Base-by-base conservation (phyloP, 345 rosid species). In the Rhodamnia rubescens region DNA sequence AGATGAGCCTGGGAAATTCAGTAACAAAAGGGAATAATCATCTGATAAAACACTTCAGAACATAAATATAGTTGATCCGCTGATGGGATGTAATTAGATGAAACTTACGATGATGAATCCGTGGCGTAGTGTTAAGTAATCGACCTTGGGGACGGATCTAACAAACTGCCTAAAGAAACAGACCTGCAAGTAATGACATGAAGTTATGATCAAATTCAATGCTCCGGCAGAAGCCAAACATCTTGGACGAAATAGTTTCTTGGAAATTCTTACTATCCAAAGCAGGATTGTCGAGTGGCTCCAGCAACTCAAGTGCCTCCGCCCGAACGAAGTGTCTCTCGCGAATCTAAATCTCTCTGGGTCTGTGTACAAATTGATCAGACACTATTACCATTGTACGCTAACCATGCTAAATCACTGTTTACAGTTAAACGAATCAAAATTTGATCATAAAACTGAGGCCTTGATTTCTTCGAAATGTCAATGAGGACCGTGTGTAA, bases 111-210 rank as follows among this genome's bases (percentile, higher is more conserved):
- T 87, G 85, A 92, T 87, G 83, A 91, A 90, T n/a, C 92, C 89
- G 32, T 92, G 92, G 40, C 90, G 86, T 74, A 92, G 82, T 8
- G 92, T 92, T 53, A 90, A 74, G 84, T 89, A 88, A 84, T 92
- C 91, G 55, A 92, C 92, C 87, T 89, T 90, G 36, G 92, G 90
- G 21, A 90, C 91, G 3, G 92, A 90, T 53, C 87, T 59, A 84
- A 87, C 82, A 44, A 90, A 90, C 85, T 90, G 92, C 53, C 92
- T 91, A 80, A 90, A 87, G 84, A 92, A 90, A 52, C 91, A 89
- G 74, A 86, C 90, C 91, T 89, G 90, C 87, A 26, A 55, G 21
- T 85, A 27, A 50, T 53, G 80, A 69, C 80, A 36, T 36, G 78
- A 69, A 69, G 80, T 47, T 69, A 69, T 36, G 47, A 69, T 69